Base-by-base conservation (phyloP, 768 basidiomycete species). In the Suillus decipiens region DNA sequence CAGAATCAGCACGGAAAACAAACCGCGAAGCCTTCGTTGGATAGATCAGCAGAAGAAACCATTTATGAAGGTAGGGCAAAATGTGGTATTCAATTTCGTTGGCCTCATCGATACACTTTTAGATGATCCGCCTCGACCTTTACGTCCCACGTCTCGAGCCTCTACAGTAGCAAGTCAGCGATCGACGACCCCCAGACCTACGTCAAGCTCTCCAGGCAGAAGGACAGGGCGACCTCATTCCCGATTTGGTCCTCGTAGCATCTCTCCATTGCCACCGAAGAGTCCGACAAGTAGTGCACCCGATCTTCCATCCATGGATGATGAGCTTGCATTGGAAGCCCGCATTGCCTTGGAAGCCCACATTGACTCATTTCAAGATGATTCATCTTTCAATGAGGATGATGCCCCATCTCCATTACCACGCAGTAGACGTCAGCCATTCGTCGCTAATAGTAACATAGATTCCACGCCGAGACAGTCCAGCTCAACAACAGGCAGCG, bases 41-140 rank as follows among this genome's bases (percentile, higher is more conserved):
- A 86, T 17, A 75, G 69, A 34, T 80, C 84, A 3, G 71, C 82
- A 17, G 88, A 89, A 67, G 84, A 84, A 34, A 90, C 87, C 2
- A 92, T 93, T 67, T 90, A 90, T 67, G 92, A 93, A 85, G 90
- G 92, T 88, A 69, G 33, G 80, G 39, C 59, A 61, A 66, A 67
- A 48, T 70, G 61, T 31, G 10, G 39, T 31, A 57, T 57, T 53
- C 31, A 45, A 42, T 39, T 59, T 48, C 42, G 33, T 53, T 53
- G 50, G 24, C 24, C 64, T 34, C 34, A 28, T 48, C 22, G 15
- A 62, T 64, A 31, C 50, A 50, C 47, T 59, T 59, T 31, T 61
- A 91, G 89, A 92, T 71, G 86, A 85, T 50, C 87, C 83, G 42
- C 86, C 88, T 11, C 77, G 74, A 55, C 77, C 82, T 39, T 61